A percentile compares a stretch with the other conserved stretches of the same genome.
Conservation (phyloP, 345 rosid species). For the Eucalyptus pauciflora region DNA sequence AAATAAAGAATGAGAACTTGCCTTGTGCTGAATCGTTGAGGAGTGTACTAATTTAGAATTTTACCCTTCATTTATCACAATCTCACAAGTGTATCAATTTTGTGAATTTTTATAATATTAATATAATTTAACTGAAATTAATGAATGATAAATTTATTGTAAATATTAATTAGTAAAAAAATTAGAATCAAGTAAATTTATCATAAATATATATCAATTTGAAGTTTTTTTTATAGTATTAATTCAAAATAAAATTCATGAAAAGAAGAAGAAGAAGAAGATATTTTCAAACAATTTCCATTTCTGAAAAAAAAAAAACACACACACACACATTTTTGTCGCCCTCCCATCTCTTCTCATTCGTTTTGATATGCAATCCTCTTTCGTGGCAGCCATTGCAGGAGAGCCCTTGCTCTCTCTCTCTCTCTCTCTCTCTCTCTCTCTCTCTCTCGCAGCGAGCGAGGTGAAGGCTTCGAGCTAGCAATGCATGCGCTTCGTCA, state of each 20-base stretch:
- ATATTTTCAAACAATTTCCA: not conserved
- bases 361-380: not conserved
- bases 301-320: rapidly evolving
- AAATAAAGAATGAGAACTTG: not conserved
- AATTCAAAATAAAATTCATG: not conserved
- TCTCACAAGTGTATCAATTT: rapidly evolving
- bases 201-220: too few relatives aligned
- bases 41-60: too few relatives aligned
- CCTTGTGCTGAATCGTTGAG: rapidly evolving
- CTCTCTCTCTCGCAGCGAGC: not conserved
- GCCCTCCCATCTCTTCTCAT: not conserved
- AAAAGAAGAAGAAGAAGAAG: not conserved
- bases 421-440: not conserved
- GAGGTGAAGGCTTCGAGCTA: not conserved
- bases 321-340: not conserved
- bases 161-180: too few relatives aligned
- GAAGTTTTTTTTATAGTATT: too few relatives aligned
- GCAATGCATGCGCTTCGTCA: not conserved
- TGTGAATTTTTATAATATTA: too few relatives aligned
- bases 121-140: rapidly evolving
- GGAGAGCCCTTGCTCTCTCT: not conserved
- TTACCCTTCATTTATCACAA: too few relatives aligned
- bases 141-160: too few relatives aligned
- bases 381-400: not conserved
- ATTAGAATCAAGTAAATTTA: too few relatives aligned